Conservation (phyloP, 768 basidiomycete species). For the Hortiboletus flavorubellus region DNA sequence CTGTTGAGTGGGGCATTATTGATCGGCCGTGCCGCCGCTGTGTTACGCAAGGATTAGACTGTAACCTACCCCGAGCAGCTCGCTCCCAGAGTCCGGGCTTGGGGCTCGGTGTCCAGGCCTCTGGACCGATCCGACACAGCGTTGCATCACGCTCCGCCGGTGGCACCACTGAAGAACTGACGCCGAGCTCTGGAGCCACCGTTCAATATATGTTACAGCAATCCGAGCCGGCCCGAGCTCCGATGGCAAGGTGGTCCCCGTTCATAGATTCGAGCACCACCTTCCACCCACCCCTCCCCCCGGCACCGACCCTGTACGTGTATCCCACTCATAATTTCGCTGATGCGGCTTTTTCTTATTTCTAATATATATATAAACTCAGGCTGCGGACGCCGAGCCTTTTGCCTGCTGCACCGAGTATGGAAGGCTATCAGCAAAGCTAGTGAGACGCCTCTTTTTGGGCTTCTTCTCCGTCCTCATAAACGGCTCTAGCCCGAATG, state of each 20-base stretch:
- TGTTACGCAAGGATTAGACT: conserved; percentile 7
- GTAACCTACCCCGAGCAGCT: conserved; percentile 10
- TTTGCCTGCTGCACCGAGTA: neutral
- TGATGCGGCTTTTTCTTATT: neutral
- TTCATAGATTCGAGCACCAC: neutral
- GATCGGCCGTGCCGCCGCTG: conserved; percentile 25
- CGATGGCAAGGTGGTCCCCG: conserved; percentile 3
- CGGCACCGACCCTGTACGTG: conserved; percentile 13
- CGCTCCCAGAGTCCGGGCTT: conserved; percentile 24
- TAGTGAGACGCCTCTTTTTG: conserved; percentile 12
- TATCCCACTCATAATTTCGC: neutral
- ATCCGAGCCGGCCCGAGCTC: neutral
- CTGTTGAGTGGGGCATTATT: conserved; percentile 12
- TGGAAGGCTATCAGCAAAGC: conserved; percentile 7
- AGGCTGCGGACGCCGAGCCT: conserved; percentile 8
- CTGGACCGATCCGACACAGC: conserved; percentile 4
- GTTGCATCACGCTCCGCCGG: conserved; percentile 1
- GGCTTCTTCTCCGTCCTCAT: neutral
- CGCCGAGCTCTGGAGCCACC: neutral
- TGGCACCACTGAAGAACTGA: conserved; percentile 6
- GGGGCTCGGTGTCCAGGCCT: conserved; percentile 6
- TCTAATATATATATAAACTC: neutral
- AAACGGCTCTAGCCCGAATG: conserved; percentile 7
- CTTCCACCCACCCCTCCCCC: neutral
- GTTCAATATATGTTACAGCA: conserved; percentile 7